Conservation (phyloP, 768 basidiomycete species). For the Pulveroboletus sp. region DNA sequence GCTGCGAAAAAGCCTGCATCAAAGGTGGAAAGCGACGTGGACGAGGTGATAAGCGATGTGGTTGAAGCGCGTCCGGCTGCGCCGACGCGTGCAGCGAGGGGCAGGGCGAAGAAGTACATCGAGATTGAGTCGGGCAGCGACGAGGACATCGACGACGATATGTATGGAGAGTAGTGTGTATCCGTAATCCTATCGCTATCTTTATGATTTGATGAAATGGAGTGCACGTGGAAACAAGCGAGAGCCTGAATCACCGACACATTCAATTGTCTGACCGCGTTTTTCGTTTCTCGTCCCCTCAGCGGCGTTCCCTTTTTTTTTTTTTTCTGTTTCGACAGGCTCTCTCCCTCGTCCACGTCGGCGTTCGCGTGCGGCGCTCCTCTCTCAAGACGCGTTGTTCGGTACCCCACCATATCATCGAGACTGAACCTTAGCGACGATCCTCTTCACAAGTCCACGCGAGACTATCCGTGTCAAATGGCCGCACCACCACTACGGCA, state of each 20-base stretch:
- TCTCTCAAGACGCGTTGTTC: not conserved
- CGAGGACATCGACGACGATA: conserved; percentile 24
- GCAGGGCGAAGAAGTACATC: conserved; percentile 55
- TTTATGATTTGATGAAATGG: not conserved
- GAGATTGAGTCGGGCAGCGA: conserved; percentile 53
- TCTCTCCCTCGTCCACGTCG: conserved; percentile 1
- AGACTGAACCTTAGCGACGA: not conserved
- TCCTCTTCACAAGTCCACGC: not conserved
- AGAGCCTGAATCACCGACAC: not conserved
- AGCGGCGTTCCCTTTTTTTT: not conserved
- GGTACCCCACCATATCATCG: not conserved
- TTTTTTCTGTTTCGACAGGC: not conserved
- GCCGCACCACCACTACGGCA: conserved; percentile 40
- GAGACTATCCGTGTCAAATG: conserved; percentile 10
- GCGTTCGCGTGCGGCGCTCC: conserved; percentile 4
- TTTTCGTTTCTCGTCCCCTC: not conserved
- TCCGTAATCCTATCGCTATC: no score
- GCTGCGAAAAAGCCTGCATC: conserved; percentile 47
- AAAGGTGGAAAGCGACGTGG: conserved; percentile 40
- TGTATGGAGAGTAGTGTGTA: conserved; percentile 40
- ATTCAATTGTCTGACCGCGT: not conserved
- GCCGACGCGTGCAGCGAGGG: conserved; percentile 46
- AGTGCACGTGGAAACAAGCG: conserved; percentile 18
- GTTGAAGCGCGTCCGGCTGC: conserved; percentile 38
- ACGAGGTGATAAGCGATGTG: conserved; percentile 40